phyloP scores from a whole-genome alignment of 345 rosid species.

The Corchorus capsularis region DNA sequence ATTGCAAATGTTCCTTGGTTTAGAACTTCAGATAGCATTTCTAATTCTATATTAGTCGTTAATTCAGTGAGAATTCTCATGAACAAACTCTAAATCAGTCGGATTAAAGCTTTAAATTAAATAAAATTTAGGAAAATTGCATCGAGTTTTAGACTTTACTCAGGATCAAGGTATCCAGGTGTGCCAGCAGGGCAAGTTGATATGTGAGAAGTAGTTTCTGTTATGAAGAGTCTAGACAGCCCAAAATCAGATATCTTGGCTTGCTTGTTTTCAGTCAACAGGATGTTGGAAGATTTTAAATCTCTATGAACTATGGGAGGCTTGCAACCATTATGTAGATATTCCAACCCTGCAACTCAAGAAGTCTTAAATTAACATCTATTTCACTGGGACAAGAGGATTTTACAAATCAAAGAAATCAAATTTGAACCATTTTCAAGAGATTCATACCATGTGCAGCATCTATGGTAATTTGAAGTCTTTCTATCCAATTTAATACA shows the following conservation, averaged over 20 bases:
- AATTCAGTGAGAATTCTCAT: background rate
- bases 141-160: constrained; percentile 4
- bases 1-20: background rate
- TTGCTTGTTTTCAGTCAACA: constrained; percentile 42
- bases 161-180: constrained; percentile 44
- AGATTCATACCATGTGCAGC: background rate
- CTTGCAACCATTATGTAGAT: constrained; percentile 29
- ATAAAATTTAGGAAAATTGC: background rate
- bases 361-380: background rate
- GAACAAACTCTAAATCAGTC: too few species aligned
- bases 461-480: background rate
- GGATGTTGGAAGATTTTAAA: constrained; percentile 47
- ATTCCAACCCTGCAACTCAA: constrained; percentile 29
- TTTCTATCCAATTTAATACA: background rate
- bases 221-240: constrained; percentile 36
- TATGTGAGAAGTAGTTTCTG: constrained; percentile 29
- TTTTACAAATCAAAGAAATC: background rate
- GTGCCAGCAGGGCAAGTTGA: constrained; percentile 44
- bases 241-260: constrained; percentile 54
- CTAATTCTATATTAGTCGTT: too few species aligned
- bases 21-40: background rate
- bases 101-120: background rate
- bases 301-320: constrained; percentile 41
- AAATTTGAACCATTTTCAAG: background rate
- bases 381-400: too few species aligned